phyloP scores from a whole-genome alignment of 352 stramenopile species.

The Globisporangium alternatum region DNA sequence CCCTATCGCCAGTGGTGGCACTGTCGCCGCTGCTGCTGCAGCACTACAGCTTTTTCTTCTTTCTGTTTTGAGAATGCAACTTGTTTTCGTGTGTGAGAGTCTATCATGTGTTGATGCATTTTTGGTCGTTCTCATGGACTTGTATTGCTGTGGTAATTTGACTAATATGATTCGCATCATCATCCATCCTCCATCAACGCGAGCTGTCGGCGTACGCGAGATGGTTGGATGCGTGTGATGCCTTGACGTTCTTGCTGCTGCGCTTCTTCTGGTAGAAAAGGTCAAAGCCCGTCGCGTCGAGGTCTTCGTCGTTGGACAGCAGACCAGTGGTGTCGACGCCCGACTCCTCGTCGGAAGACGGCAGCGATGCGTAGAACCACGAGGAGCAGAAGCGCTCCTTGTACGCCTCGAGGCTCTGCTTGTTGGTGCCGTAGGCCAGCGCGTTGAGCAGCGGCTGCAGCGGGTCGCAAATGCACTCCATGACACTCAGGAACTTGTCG shows the following conservation, averaged over 20 bases:
- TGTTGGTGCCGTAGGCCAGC: constrained; percentile 70
- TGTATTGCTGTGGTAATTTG: too few relatives aligned
- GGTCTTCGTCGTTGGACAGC: constrained; percentile 26
- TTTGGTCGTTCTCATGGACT: not conserved
- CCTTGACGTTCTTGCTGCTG: constrained; percentile 4
- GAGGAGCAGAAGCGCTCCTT: constrained; percentile 61
- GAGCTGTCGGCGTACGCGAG: constrained; percentile 12
- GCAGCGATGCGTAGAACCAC: constrained; percentile 62
- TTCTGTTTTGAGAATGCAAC: constrained; percentile 11
- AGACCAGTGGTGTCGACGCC: constrained; percentile 43
- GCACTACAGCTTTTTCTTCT: constrained; percentile 8
- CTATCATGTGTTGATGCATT: constrained; percentile 2
- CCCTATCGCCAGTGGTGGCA: not conserved
- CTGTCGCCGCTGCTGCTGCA: not conserved
- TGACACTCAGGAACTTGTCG: constrained; percentile 50
- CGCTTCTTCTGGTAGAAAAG: constrained; percentile 10
- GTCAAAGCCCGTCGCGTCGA: constrained; percentile 7
- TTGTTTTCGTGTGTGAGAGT: constrained; percentile 7
- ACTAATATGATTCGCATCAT: not conserved
- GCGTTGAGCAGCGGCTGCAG: constrained; percentile 68
- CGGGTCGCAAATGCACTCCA: constrained; percentile 73
- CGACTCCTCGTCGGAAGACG: constrained; percentile 64
- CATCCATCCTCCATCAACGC: constrained; percentile 1
- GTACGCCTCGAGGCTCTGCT: constrained; percentile 66
- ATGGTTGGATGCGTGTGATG: not conserved